phyloP scores from a whole-genome alignment of 108 stramenopile species.

The Schizochytrium sp. region DNA sequence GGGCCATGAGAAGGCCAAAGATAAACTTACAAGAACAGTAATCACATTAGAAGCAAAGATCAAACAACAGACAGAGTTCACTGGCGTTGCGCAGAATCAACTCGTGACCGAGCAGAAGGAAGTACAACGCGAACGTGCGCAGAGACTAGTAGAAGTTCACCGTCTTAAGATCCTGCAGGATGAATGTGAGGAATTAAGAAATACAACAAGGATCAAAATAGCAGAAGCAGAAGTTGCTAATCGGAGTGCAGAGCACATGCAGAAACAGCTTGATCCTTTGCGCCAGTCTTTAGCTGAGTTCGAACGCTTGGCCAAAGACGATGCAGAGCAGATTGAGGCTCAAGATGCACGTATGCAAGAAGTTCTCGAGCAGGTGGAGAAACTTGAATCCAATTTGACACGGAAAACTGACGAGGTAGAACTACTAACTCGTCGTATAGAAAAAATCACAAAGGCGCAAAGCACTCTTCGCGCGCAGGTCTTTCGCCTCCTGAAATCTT shows the following conservation, averaged over 20 bases:
- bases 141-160: background rate
- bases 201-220: background rate
- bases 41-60: background rate
- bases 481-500: conserved; percentile 7
- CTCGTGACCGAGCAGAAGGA: conserved; percentile 7
- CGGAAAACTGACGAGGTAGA: background rate
- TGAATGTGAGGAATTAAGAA: background rate
- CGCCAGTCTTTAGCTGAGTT: background rate
- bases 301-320: conserved; percentile 14
- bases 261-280: background rate
- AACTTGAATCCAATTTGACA: background rate
- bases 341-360: background rate
- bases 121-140: background rate
- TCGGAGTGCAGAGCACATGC: background rate
- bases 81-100: conserved; percentile 14
- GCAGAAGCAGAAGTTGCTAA: background rate
- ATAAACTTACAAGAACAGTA: background rate
- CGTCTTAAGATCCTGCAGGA: background rate
- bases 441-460: background rate
- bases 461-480: conserved; percentile 14
- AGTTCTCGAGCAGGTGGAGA: background rate
- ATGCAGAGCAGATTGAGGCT: background rate
- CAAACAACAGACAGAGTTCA: background rate
- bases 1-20: conserved; percentile 43
- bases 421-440: background rate